A percentile compares a stretch with the other conserved stretches of the same genome.
Conservation (phyloP, 2,329 filamentous ascomycete genomes). For the Alternaria viburni region DNA sequence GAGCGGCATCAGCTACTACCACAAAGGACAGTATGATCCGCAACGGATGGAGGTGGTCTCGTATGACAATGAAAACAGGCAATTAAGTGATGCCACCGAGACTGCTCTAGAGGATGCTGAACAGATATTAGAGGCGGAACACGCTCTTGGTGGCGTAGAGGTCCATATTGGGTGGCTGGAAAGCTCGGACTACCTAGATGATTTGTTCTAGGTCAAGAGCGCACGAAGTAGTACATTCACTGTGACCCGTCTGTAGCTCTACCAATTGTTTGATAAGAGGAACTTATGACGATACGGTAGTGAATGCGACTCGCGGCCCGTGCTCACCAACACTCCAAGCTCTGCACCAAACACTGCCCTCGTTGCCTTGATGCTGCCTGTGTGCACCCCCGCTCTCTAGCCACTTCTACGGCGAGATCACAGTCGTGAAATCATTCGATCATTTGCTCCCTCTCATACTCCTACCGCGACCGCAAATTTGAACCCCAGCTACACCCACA, state of each 20-base stretch:
- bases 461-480: neutral
- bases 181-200: neutral
- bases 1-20: neutral
- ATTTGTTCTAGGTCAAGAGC: neutral
- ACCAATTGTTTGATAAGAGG: neutral
- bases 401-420: neutral
- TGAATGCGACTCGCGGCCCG: neutral
- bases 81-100: neutral
- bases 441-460: neutral
- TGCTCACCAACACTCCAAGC: neutral
- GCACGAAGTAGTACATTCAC: neutral
- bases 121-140: neutral
- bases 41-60: neutral
- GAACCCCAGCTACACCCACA: neutral
- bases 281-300: neutral
- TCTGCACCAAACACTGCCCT: neutral
- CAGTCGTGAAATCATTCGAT: neutral
- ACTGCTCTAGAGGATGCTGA: neutral
- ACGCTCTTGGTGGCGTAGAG: neutral
- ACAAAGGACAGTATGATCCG: neutral
- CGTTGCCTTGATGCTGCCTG: neutral
- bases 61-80: neutral
- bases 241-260: neutral
- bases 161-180: neutral
- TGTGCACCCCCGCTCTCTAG: neutral